Evolutionary conservation across 202 grass and related monocot genomes (phyloP), one percentile per base, ranked within the genome.

Genomic region (Dendrocalamus latiflorus): DNA sequence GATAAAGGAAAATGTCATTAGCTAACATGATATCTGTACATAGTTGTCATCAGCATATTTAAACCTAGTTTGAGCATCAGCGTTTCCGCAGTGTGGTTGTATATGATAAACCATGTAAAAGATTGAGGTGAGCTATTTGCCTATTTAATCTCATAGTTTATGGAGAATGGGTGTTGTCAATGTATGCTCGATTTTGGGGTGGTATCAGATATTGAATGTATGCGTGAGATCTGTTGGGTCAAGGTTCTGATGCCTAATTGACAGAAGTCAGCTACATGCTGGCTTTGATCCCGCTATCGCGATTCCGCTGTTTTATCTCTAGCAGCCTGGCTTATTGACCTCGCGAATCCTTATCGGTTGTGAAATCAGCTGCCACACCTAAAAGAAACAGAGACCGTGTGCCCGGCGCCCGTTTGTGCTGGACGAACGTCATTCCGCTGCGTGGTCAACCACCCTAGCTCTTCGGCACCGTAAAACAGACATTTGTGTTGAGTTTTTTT

Each of bases 21-120:
- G 75, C 54, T 87, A 83, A 90, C 75, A 30, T 69, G 66, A 80
- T 87, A 80, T 80, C 16, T 90, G 80, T 84, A 81, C 37, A 87
- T 86, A 84, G 38, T 76, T 70, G 54, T 37, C 45, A 14, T 9
- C 53, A 44, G 36, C 43, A 38, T 47, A 42, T 69, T 48, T 57
- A 25, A 82, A 39, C 70, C 62, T 4, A 15, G 17, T 14, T 33
- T 77, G 70, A 26, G 38, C 25, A 3, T 28, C n/a, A 72, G 34
- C 38, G 8, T 64, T 41, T 77, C n/a, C 15, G 17, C 38, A 6
- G 64, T 75, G 26, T 85, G 82, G 73, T 37, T 87, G 55, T 33
- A 55, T 37, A 48, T 48, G 26, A 65, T 49, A 26, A 70, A 57
- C 63, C 64, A 75, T 88, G 53, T 63, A 49, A 85, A 44, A 57